Percentiles rank a stretch among this genome's conserved stretches.
These are phyloP conservation scores for Oenanthe javanica DNA, from an alignment of 140 eudicot genomes.

Conservation along the genomic window DNA sequence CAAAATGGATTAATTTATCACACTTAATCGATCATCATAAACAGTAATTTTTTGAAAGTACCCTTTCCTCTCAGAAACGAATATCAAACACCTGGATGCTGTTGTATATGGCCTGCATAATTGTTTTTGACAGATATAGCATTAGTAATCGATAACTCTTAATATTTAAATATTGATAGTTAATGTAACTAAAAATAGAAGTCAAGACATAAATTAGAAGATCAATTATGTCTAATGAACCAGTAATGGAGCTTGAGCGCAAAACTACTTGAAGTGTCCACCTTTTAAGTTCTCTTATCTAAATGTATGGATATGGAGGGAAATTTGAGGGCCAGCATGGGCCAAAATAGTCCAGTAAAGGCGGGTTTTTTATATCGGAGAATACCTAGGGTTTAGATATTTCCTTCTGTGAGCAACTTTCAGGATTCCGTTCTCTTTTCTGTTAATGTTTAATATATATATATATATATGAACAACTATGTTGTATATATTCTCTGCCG, in stretches of 20 bases:
- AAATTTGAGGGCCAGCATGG: neutral
- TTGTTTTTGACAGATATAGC: neutral
- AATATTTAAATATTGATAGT: neutral
- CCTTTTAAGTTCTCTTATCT: neutral
- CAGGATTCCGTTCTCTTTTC: neutral
- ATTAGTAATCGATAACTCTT: neutral
- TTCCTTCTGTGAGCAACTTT: neutral
- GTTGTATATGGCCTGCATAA: neutral
- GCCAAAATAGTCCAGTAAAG: neutral
- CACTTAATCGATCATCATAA: neutral
- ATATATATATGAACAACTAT: neutral
- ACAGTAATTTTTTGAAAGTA: neutral
- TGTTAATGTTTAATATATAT: neutral
- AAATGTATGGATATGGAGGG: neutral
- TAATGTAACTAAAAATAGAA: neutral
- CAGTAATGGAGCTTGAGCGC: neutral
- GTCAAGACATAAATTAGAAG: neutral
- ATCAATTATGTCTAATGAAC: neutral
- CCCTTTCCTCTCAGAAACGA: neutral
- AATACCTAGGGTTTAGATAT: neutral
- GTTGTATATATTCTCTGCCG: neutral
- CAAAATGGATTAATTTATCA: neutral
- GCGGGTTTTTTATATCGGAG: neutral
- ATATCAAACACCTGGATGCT: neutral
- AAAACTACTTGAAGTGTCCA: neutral